Evolutionary conservation across 2,329 filamentous ascomycete genomes (phyloP).

Genomic region (Immersiporthe knoxdaviesiana): DNA sequence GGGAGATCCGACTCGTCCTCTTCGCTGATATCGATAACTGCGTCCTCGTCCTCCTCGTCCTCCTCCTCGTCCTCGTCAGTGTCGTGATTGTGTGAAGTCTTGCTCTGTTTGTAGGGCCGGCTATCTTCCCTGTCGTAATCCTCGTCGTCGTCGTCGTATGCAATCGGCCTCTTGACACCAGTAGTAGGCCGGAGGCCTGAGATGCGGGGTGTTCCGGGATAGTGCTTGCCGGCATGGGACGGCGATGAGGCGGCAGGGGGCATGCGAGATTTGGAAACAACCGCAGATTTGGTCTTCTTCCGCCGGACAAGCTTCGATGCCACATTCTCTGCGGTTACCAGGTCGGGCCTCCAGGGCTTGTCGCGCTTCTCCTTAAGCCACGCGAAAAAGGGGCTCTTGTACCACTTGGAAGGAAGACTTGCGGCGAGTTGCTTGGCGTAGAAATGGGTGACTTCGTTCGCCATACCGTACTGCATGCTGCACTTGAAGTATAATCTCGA

Average conservation of each 20-base stretch:
- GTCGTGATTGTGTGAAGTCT: conserved; percentile 40
- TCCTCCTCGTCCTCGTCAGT: conserved; percentile 37
- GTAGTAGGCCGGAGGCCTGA: conserved; percentile 18
- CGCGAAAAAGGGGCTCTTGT: conserved; percentile 37
- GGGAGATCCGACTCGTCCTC: conserved; percentile 19
- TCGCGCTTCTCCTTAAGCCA: conserved; percentile 41
- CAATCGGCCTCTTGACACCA: conserved; percentile 28
- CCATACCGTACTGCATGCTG: conserved; percentile 44
- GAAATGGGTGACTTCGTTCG: conserved; percentile 49
- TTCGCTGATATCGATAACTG: conserved; percentile 32
- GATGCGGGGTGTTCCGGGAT: conserved; percentile 26
- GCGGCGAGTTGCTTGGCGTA: conserved; percentile 47
- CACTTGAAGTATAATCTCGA: conserved; percentile 44
- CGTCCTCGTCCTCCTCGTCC: conserved; percentile 24
- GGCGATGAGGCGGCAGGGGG: conserved; percentile 18
- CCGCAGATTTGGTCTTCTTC: conserved; percentile 3
- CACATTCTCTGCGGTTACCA: conserved; percentile 33
- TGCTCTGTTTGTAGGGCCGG: conserved; percentile 39
- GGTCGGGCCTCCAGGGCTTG: conserved; percentile 36
- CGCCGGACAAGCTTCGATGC: conserved; percentile 35
- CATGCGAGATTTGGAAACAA: not conserved
- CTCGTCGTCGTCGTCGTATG: conserved; percentile 38
- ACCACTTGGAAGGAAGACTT: conserved; percentile 41
- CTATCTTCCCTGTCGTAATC: conserved; percentile 41
- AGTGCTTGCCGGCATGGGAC: conserved; percentile 34